A percentile compares a stretch with the other conserved stretches of the same genome.
Conservation (phyloP, 169 alveolate genomes). For the Eimeria falciformis region DNA sequence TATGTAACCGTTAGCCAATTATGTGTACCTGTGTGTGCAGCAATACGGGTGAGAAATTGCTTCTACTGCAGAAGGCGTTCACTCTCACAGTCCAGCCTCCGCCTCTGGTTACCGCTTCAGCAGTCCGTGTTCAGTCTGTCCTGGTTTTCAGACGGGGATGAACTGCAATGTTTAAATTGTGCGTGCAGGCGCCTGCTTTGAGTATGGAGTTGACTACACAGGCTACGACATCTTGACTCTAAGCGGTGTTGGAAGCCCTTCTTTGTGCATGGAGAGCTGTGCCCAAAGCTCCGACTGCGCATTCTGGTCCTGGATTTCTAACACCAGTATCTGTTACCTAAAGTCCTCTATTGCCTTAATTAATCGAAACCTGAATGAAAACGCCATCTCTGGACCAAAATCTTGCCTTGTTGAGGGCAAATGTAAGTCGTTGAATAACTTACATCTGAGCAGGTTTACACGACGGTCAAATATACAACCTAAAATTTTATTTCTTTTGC, state of each 20-base stretch:
- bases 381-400: not conserved
- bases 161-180: no score
- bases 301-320: slow-evolving; percentile 46
- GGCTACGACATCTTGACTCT: not conserved
- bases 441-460: not conserved
- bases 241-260: not conserved
- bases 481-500: no score
- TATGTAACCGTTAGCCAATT: not conserved
- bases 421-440: not conserved
- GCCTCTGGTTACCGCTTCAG: not conserved
- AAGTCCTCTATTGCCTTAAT: not conserved
- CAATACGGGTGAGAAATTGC: not conserved
- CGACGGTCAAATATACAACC: no score
- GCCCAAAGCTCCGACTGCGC: not conserved
- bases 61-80: not conserved
- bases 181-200: slow-evolving; percentile 42
- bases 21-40: not conserved
- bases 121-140: not conserved
- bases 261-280: slow-evolving; percentile 30
- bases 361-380: not conserved
- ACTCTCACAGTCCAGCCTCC: not conserved
- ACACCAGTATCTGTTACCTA: slow-evolving; percentile 2
- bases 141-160: no score
- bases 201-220: not conserved
- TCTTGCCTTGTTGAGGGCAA: not conserved